phyloP scores from a whole-genome alignment of 352 stramenopile species.

The Phytophthora citrophthora region DNA sequence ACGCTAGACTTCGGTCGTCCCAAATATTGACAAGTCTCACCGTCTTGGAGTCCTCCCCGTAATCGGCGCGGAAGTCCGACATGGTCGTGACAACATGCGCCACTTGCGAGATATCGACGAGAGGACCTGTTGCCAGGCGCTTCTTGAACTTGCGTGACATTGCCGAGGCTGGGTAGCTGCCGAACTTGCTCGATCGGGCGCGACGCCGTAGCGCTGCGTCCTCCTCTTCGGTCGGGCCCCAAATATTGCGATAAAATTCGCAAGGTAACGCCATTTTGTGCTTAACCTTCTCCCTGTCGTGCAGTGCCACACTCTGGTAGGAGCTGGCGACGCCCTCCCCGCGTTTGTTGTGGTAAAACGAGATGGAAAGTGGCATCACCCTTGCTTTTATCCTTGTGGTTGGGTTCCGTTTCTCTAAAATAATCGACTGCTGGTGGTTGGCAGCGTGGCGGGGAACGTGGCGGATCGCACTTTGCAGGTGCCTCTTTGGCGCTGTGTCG shows the following conservation, averaged over 20 bases:
- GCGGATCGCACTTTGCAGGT: slow-evolving; percentile 22
- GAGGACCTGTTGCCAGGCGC: slow-evolving; percentile 37
- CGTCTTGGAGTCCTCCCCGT: slow-evolving; percentile 40
- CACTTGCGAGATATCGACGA: slow-evolving; percentile 78
- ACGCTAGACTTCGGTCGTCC: slow-evolving; percentile 41
- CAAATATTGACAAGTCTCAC: slow-evolving; percentile 59
- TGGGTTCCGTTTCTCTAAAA: slow-evolving; percentile 5
- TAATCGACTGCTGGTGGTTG: slow-evolving; percentile 24
- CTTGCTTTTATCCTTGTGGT: background rate
- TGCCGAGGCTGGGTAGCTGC: slow-evolving; percentile 21
- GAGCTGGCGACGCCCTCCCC: slow-evolving; percentile 23
- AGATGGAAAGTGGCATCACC: slow-evolving; percentile 54
- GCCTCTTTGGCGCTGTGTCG: slow-evolving; percentile 22
- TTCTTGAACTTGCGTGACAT: slow-evolving; percentile 44
- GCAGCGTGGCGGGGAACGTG: background rate
- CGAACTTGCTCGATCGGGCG: slow-evolving; percentile 27
- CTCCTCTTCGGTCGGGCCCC: slow-evolving; percentile 41
- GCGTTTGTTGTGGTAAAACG: slow-evolving; percentile 50
- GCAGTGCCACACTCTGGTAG: slow-evolving; percentile 43
- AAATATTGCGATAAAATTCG: slow-evolving; percentile 75
- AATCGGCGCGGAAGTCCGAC: slow-evolving; percentile 76
- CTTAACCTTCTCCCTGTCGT: slow-evolving; percentile 42
- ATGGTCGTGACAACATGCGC: slow-evolving; percentile 72
- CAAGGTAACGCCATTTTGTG: slow-evolving; percentile 44
- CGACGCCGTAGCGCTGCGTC: slow-evolving; percentile 27